Base-by-base conservation (phyloP, 495 filamentous ascomycete genomes). In the Lindgomyces ingoldianus region DNA sequence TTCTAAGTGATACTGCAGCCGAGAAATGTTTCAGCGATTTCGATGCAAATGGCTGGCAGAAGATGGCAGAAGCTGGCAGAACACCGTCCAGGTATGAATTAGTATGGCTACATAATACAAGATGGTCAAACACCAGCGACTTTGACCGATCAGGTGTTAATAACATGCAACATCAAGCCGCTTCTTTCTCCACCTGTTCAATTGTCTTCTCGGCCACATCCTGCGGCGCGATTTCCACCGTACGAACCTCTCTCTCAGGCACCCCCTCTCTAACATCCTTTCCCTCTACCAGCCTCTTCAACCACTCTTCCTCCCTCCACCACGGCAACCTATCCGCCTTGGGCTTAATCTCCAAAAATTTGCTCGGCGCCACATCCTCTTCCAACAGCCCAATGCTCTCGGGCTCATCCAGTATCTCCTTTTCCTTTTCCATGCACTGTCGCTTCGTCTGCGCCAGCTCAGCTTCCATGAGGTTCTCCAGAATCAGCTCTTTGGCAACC, bases 401-500 rank as follows among this genome's bases (percentile, higher is more conserved):
- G 1, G 78, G 73, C 21, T 81, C 70, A 8, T 74, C 73, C 27
- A 70, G 75, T 42, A 78, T 76, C 4, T 81, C 57, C 27, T 53
- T 29, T 11, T 72, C 70, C 19, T 53, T 29, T 11, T 72, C 70
- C 19, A 64, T 25, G 12, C 62, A 56, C 30, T 58, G 62, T 55
- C 63, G 45, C 50, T 52, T 41, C 12, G 29, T 63, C 2, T 36
- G 68, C 42, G 76, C 75, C 18, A 83, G 47, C 69, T 88, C 83
- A 1, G 76, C 80, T 65, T 87, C 84, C 70, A 86, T 81, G 30
- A 81, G 60, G 60, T 87, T 84, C 49, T 85, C 82, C 16, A 88
- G 74, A 25, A 87, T 67, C 24, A 81, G 74, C 72, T 97, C 91
- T 74, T 97, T 98, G 73, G 88, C 87, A 1, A 84, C 74, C 91